Conservation (phyloP, 2,329 filamentous ascomycete species). For the Phialocephala subalpina region DNA sequence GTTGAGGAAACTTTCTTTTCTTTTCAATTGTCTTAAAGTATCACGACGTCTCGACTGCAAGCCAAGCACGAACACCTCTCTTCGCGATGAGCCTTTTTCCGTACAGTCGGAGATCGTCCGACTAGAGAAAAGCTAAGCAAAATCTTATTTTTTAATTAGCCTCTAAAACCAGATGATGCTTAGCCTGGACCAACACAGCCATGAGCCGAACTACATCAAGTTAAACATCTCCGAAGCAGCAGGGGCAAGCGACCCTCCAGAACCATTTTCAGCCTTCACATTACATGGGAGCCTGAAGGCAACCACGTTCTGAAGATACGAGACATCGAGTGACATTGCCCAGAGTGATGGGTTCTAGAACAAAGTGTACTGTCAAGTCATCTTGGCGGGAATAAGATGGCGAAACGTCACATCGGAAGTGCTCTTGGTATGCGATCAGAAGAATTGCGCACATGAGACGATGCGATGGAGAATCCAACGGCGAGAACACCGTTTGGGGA, state of each 20-base stretch:
- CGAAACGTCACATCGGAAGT: neutral
- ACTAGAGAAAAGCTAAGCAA: neutral
- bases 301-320: too few relatives aligned
- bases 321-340: too few relatives aligned
- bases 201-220: neutral
- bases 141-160: neutral
- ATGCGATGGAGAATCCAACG: too few relatives aligned
- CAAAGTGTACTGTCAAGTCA: neutral
- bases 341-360: too few relatives aligned
- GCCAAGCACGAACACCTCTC: neutral
- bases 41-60: neutral
- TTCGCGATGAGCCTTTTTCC: neutral
- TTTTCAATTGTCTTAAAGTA: neutral
- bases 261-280: neutral
- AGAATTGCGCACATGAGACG: too few relatives aligned
- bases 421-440: neutral
- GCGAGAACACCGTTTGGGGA: too few relatives aligned
- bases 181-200: neutral
- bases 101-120: neutral
- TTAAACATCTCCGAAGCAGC: neutral
- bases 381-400: neutral
- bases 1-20: neutral
- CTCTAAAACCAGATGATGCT: neutral
- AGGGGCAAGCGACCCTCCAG: neutral
- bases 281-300: too few relatives aligned